Evolutionary conservation across 2,329 filamentous ascomycete species (phyloP).

Genomic region (Lecanosticta acicola): DNA sequence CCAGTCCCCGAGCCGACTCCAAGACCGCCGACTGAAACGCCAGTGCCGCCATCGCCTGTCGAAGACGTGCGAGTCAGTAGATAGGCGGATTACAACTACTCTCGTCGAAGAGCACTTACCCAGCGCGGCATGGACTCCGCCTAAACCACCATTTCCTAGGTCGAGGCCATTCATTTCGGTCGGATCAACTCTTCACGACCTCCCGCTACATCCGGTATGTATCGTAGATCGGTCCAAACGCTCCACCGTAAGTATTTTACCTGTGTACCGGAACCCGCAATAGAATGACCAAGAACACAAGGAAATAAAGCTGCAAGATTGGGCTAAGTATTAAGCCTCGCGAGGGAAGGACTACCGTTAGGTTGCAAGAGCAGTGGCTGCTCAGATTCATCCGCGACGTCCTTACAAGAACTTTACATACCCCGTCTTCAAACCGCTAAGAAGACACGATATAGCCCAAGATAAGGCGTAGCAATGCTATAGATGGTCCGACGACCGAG

Average conservation of each 20-base stretch:
- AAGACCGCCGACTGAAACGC: not conserved
- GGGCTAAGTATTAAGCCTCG: not conserved
- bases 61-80: not conserved
- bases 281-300: not conserved
- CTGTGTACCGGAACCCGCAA: not conserved
- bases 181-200: not conserved
- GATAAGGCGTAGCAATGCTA: no score
- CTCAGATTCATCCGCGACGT: no score
- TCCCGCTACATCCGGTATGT: no score
- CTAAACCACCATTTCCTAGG: not conserved
- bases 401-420: not conserved
- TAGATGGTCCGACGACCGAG: no score
- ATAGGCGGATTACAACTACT: no score
- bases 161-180: not conserved
- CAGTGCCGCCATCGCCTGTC: not conserved
- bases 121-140: not conserved
- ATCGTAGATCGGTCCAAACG: not conserved
- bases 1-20: not conserved
- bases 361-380: no score
- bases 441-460: not conserved
- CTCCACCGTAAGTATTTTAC: not conserved
- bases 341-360: no score
- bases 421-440: not conserved
- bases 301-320: not conserved
- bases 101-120: not conserved